Conservation (phyloP, 805 yeast species). For the Brettanomyces sp. region DNA sequence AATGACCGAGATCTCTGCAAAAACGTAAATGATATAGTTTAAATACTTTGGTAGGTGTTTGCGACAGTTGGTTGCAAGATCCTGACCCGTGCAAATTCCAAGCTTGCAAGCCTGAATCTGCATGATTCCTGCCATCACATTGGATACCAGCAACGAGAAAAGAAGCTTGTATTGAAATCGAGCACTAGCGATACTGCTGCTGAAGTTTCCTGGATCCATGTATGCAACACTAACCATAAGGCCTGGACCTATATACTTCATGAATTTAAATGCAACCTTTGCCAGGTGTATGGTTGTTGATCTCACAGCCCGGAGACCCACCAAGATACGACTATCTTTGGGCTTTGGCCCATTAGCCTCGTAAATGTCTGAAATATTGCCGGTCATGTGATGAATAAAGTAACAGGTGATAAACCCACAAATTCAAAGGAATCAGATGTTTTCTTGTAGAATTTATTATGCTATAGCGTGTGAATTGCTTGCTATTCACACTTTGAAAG, state of each 20-base stretch:
- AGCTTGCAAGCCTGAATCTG: conserved; percentile 80
- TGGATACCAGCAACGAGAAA: conserved; percentile 71
- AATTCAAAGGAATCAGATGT: no score
- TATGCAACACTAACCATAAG: conserved; percentile 91
- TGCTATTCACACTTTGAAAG: no score
- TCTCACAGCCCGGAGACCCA: neutral
- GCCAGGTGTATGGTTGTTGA: neutral
- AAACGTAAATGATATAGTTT: conserved; percentile 53
- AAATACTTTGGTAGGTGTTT: conserved; percentile 57
- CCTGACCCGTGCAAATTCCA: conserved; percentile 92
- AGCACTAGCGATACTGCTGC: conserved; percentile 85
- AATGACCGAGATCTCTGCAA: conserved; percentile 85
- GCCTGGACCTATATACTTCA: conserved; percentile 77
- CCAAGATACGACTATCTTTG: conserved; percentile 1
- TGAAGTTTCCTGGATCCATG: conserved; percentile 96
- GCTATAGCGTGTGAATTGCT: no score
- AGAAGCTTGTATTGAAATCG: conserved; percentile 64
- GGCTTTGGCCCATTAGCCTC: no score
- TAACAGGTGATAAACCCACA: no score
- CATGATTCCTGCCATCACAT: conserved; percentile 76
- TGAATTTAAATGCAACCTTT: conserved; percentile 25
- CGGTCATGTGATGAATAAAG: no score
- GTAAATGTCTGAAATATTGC: no score
- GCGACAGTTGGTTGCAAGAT: conserved; percentile 80
- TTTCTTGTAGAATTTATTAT: no score